Evolutionary conservation across 768 basidiomycete genomes (phyloP).

Genomic region (Sporobolomyces pararoseus): DNA sequence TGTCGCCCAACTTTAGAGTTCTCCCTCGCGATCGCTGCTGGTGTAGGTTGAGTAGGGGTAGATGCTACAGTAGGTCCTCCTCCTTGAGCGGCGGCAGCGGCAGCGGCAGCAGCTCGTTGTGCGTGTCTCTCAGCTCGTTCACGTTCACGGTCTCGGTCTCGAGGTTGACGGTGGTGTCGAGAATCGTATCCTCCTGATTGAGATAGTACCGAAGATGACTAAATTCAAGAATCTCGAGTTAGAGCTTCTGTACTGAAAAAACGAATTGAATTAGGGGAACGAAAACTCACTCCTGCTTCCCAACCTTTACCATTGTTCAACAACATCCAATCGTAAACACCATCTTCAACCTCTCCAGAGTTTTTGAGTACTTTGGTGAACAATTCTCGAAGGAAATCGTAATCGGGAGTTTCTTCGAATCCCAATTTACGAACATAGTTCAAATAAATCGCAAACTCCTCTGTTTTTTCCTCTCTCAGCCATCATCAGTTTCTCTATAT

Average conservation of each 20-base stretch:
- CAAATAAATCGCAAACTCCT: slow-evolving; percentile 97
- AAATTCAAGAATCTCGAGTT: too few relatives aligned
- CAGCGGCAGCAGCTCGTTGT: slow-evolving; percentile 41
- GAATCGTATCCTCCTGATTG: slow-evolving; percentile 41
- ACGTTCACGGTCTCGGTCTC: slow-evolving; percentile 46
- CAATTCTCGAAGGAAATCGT: slow-evolving; percentile 92
- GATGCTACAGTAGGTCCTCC: slow-evolving; percentile 47
- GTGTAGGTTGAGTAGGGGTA: slow-evolving; percentile 53
- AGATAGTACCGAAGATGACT: slow-evolving; percentile 32
- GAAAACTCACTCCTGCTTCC: slow-evolving; percentile 59
- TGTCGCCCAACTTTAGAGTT: slow-evolving; percentile 63
- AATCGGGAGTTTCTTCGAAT: slow-evolving; percentile 98
- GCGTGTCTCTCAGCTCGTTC: slow-evolving; percentile 46
- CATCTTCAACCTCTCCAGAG: slow-evolving; percentile 84
- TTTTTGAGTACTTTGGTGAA: slow-evolving; percentile 92
- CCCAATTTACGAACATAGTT: slow-evolving; percentile 99
- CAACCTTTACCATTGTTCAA: slow-evolving; percentile 91
- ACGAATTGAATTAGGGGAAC: not conserved
- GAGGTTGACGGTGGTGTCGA: slow-evolving; percentile 44
- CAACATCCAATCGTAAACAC: slow-evolving; percentile 92
- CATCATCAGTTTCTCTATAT: not conserved
- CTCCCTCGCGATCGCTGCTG: slow-evolving; percentile 72
- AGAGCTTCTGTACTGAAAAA: too few relatives aligned
- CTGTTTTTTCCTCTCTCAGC: slow-evolving; percentile 52
- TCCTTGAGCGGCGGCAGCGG: slow-evolving; percentile 39